These are phyloP conservation scores for Pistacia integerrima DNA, from an alignment of 345 rosid genomes.

Conservation along the genomic window DNA sequence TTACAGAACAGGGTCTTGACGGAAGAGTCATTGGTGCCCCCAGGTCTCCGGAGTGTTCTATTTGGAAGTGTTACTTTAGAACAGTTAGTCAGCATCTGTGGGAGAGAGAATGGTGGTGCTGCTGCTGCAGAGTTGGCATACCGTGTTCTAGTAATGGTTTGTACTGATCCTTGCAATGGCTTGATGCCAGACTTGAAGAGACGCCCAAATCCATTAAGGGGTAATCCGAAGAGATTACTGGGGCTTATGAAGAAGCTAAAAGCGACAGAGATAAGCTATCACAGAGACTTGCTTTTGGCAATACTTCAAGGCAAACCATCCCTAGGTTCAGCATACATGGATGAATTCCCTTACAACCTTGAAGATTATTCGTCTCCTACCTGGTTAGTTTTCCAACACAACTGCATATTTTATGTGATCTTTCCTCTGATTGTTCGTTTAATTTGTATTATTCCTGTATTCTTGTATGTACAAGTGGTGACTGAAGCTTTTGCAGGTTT, in stretches of 20 bases:
- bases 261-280: slow-evolving; percentile 65
- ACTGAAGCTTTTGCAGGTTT: slow-evolving; percentile 74
- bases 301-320: slow-evolving; percentile 68
- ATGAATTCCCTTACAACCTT: slow-evolving; percentile 84
- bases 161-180: slow-evolving; percentile 86
- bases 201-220: slow-evolving; percentile 55
- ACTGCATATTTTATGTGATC: background rate
- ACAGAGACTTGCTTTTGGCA: slow-evolving; percentile 80
- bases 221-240: slow-evolving; percentile 70
- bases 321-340: slow-evolving; percentile 73
- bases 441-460: slow-evolving; percentile 15
- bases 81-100: slow-evolving; percentile 67
- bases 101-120: slow-evolving; percentile 53
- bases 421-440: slow-evolving; percentile 14
- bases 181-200: slow-evolving; percentile 79
- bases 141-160: slow-evolving; percentile 61
- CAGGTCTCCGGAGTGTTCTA: slow-evolving; percentile 84
- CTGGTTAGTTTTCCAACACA: slow-evolving; percentile 63
- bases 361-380: slow-evolving; percentile 75
- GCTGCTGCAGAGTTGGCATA: slow-evolving; percentile 66
- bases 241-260: slow-evolving; percentile 83
- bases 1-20: slow-evolving; percentile 64
- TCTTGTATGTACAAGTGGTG: slow-evolving; percentile 29
- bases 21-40: slow-evolving; percentile 72
- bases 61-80: slow-evolving; percentile 82